Percentiles rank a stretch among this genome's conserved stretches.
Evolutionary conservation across 139 green algal species (phyloP).

Genomic region (Edaphochlamys debaryana): DNA sequence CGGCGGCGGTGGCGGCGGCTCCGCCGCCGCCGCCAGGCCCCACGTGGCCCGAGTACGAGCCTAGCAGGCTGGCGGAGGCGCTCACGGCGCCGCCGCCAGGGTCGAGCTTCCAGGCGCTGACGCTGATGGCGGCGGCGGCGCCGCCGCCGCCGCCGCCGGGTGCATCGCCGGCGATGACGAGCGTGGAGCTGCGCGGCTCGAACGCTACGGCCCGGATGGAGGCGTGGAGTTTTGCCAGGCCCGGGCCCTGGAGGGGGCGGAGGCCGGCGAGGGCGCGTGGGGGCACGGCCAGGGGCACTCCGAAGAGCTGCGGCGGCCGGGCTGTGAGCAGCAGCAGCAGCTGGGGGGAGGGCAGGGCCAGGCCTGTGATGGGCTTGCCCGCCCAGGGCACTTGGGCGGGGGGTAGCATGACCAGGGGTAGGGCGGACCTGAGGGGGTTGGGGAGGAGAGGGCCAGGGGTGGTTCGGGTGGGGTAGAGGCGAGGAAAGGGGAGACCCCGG

Average conservation of each 20-base stretch:
- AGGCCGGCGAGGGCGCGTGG: neutral
- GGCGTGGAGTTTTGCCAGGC: neutral
- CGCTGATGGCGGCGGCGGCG: neutral
- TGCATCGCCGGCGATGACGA: slow-evolving; percentile 16
- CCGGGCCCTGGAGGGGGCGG: neutral
- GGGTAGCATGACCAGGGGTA: neutral
- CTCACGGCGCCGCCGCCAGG: too few relatives aligned
- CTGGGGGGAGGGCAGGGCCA: slow-evolving; percentile 6
- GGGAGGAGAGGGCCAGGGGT: too few relatives aligned
- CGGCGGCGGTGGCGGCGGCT: too few relatives aligned
- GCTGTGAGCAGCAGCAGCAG: slow-evolving; percentile 11
- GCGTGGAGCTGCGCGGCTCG: neutral
- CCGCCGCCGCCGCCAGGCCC: neutral
- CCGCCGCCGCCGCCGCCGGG: neutral
- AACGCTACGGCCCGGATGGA: neutral
- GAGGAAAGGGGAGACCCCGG: too few relatives aligned
- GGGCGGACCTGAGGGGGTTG: neutral
- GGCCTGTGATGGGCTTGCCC: neutral
- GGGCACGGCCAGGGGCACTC: neutral
- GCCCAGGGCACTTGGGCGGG: neutral
- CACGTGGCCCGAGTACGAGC: neutral
- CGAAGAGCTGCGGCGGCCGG: neutral
- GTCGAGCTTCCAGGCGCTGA: slow-evolving; percentile 14
- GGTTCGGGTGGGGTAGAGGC: too few relatives aligned
- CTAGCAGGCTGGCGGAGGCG: neutral